Evolutionary conservation across 148 eudicot genomes (phyloP).

Genomic region (Fagopyrum esculentum): DNA sequence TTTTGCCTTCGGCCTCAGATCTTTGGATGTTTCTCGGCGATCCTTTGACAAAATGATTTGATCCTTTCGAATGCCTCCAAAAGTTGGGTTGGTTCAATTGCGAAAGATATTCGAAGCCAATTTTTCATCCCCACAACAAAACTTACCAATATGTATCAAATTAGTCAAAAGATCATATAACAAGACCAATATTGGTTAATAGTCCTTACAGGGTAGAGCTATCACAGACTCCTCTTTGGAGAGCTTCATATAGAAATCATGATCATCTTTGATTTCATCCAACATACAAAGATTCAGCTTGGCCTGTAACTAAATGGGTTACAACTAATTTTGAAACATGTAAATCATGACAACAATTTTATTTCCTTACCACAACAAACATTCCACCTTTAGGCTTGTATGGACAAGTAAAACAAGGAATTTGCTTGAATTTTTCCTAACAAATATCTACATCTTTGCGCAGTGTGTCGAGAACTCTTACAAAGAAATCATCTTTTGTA

Average conservation of each 20-base stretch:
- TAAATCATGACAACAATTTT: background rate
- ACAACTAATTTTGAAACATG: background rate
- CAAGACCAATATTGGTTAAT: too few relatives aligned
- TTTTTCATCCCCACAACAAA: too few relatives aligned
- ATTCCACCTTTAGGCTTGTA: constrained; percentile 53
- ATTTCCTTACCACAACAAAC: constrained; percentile 36
- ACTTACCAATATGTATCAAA: constrained; percentile 16
- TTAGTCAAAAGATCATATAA: background rate
- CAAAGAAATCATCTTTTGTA: constrained; percentile 40
- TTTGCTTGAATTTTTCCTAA: constrained; percentile 30
- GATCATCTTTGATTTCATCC: constrained; percentile 43
- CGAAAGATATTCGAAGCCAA: constrained; percentile 19
- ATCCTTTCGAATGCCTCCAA: constrained; percentile 37
- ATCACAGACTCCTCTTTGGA: constrained; percentile 23
- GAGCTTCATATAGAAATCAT: constrained; percentile 35
- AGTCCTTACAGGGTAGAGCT: constrained; percentile 35
- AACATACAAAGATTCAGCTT: constrained; percentile 39
- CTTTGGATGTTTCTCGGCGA: constrained; percentile 14
- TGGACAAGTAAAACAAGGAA: constrained; percentile 48
- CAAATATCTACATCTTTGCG: background rate
- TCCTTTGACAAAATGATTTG: constrained; percentile 31
- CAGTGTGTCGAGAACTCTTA: constrained; percentile 25
- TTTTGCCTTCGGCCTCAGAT: too few relatives aligned
- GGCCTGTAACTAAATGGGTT: constrained; percentile 27
- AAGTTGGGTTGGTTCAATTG: constrained; percentile 28